Percentiles rank a stretch among this genome's conserved stretches.
Evolutionary conservation across 2,329 filamentous ascomycete genomes (phyloP).

Genomic region (Penicillium sp.): DNA sequence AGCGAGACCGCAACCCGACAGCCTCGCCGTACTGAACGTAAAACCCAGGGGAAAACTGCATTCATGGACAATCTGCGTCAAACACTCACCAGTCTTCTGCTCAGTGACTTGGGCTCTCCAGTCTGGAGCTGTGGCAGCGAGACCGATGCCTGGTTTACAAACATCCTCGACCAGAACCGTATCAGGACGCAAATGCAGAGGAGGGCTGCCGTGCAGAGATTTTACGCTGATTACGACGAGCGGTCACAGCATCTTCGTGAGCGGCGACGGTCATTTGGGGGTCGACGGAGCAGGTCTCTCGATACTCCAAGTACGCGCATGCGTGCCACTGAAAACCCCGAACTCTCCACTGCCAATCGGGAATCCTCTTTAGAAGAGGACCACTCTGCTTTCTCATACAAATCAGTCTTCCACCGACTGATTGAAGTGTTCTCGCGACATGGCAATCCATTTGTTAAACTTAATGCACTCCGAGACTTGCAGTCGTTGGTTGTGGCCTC

Average conservation of each 20-base stretch:
- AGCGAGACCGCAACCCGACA: constrained; percentile 37
- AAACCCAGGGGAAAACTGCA: constrained; percentile 67
- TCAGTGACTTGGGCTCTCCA: constrained; percentile 85
- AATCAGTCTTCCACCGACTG: constrained; percentile 73
- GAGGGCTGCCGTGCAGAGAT: constrained; percentile 38
- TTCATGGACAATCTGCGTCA: constrained; percentile 78
- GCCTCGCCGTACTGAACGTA: constrained; percentile 36
- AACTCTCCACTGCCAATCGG: constrained; percentile 24
- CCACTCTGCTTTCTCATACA: constrained; percentile 67
- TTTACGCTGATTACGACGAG: constrained; percentile 39
- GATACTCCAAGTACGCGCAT: constrained; percentile 21
- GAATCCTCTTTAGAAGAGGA: constrained; percentile 17
- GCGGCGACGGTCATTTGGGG: constrained; percentile 19
- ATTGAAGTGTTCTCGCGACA: constrained; percentile 85
- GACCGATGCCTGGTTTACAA: constrained; percentile 81
- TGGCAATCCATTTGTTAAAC: constrained; percentile 81
- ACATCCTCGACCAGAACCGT: constrained; percentile 52
- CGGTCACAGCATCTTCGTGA: constrained; percentile 27
- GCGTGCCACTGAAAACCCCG: neutral
- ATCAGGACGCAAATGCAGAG: constrained; percentile 42
- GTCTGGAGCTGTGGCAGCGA: constrained; percentile 89
- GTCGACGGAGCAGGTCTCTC: constrained; percentile 38
- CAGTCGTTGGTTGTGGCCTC: constrained; percentile 79
- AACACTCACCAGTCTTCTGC: constrained; percentile 75
- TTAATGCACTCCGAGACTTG: constrained; percentile 79